Percentiles rank a stretch among this genome's conserved stretches.
Conservation (phyloP, 768 basidiomycete species). For the Holtermanniella nyarrowii region DNA sequence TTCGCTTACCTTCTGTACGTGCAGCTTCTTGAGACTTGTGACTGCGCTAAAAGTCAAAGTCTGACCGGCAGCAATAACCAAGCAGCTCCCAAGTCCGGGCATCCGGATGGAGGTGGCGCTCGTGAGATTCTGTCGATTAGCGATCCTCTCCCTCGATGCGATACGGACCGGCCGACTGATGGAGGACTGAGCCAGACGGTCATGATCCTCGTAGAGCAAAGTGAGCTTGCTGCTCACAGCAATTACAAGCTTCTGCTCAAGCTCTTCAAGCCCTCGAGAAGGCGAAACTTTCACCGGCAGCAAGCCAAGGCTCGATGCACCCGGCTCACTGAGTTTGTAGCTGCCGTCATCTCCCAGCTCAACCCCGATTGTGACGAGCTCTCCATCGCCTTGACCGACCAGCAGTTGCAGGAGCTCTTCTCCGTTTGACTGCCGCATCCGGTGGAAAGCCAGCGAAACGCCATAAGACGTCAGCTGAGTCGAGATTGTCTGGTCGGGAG, state of each 20-base stretch:
- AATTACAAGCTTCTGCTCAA: constrained; percentile 17
- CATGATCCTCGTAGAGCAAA: constrained; percentile 28
- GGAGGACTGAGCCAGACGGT: constrained; percentile 29
- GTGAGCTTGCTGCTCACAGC: constrained; percentile 33
- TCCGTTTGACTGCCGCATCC: too few species aligned
- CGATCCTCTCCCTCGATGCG: background rate
- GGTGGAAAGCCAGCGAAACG: constrained; percentile 8
- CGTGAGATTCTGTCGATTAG: constrained; percentile 15
- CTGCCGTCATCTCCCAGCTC: constrained; percentile 7
- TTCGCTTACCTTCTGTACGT: constrained; percentile 25
- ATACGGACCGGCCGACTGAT: constrained; percentile 26
- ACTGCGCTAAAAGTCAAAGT: constrained; percentile 23
- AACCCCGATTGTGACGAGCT: constrained; percentile 23
- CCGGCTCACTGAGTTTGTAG: constrained; percentile 12
- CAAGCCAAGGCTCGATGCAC: constrained; percentile 24
- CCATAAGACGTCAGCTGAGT: constrained; percentile 2
- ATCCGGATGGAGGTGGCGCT: constrained; percentile 16
- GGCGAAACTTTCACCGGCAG: constrained; percentile 20
- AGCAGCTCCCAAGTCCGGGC: constrained; percentile 14
- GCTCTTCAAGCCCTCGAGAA: too few species aligned
- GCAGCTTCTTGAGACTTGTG: constrained; percentile 33
- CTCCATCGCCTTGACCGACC: constrained; percentile 34
- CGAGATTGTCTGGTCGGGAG: too few species aligned
- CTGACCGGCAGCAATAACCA: constrained; percentile 16
- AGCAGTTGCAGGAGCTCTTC: constrained; percentile 28